A percentile compares a stretch with the other conserved stretches of the same genome.
phyloP scores from a whole-genome alignment of 441 rosid species.

The Erodium moschatum region DNA sequence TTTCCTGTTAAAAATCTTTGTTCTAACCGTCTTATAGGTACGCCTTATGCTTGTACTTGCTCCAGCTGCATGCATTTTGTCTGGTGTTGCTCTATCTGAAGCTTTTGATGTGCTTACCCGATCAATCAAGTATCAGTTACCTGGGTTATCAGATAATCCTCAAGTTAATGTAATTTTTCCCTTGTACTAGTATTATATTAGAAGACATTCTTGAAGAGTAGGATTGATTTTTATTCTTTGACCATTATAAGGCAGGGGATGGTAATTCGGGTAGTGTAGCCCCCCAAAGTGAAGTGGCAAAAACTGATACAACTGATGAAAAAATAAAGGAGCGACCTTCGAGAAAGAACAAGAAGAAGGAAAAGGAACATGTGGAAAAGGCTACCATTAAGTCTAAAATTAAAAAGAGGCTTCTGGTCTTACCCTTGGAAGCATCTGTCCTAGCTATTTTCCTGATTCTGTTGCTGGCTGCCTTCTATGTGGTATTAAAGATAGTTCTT shows the following conservation, averaged over 20 bases:
- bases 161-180: constrained; percentile 44
- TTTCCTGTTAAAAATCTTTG: constrained; percentile 7
- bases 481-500: constrained; percentile 42
- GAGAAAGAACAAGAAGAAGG: constrained; percentile 81
- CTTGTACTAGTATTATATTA: constrained; percentile 9
- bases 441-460: constrained; percentile 75
- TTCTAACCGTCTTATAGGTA: constrained; percentile 44
- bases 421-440: constrained; percentile 72
- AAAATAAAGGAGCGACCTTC: constrained; percentile 50
- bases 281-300: constrained; percentile 39
- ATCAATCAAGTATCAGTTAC: constrained; percentile 85
- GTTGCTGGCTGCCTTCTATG: constrained; percentile 90
- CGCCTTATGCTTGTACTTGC: constrained; percentile 99
- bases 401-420: constrained; percentile 66
- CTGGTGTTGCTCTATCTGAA: constrained; percentile 97
- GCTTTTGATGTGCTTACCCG: constrained; percentile 80
- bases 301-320: constrained; percentile 48
- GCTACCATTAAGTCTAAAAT: constrained; percentile 40
- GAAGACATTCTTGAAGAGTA: constrained; percentile 18
- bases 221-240: constrained; percentile 21
- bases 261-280: constrained; percentile 30
- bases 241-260: constrained; percentile 55
- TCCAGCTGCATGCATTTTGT: constrained; percentile 98
- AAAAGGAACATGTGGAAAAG: constrained; percentile 38
- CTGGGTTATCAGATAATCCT: constrained; percentile 34